Percentiles rank a stretch among this genome's conserved stretches.
These are phyloP conservation scores for Spencermartinsiella europaea DNA, from an alignment of 805 yeast species.

Conservation along the genomic window DNA sequence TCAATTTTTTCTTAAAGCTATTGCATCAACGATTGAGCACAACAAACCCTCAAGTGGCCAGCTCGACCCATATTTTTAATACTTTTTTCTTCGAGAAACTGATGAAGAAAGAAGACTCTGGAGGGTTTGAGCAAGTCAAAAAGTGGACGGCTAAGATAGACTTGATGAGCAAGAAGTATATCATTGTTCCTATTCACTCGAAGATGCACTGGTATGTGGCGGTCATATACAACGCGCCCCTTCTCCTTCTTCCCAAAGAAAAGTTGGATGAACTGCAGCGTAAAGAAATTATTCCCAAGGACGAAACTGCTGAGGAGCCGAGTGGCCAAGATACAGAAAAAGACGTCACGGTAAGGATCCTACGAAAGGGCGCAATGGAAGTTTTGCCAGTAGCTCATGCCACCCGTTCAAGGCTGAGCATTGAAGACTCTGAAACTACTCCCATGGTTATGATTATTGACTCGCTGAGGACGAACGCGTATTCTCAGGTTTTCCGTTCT, in stretches of 20 bases:
- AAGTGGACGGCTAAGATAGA: slow-evolving; percentile 77
- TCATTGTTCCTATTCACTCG: slow-evolving; percentile 79
- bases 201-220: slow-evolving; percentile 85
- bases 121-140: slow-evolving; percentile 57
- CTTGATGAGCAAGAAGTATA: slow-evolving; percentile 49
- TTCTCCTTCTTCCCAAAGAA: background rate
- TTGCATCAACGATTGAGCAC: slow-evolving; percentile 28
- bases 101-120: slow-evolving; percentile 20
- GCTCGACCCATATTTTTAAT: slow-evolving; percentile 57
- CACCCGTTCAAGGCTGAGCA: background rate
- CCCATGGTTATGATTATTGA: slow-evolving; percentile 61
- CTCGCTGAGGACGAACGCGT: slow-evolving; percentile 46
- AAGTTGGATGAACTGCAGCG: background rate
- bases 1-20: slow-evolving; percentile 68
- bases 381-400: background rate
- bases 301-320: slow-evolving; percentile 9
- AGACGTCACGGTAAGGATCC: background rate
- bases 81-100: slow-evolving; percentile 78
- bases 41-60: slow-evolving; percentile 29
- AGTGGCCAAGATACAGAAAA: slow-evolving; percentile 6
- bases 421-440: background rate
- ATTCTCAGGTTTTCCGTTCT: slow-evolving; percentile 35
- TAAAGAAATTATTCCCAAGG: background rate
- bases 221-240: slow-evolving; percentile 50
- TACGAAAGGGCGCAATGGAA: slow-evolving; percentile 1